These are phyloP conservation scores for Penicillium coprophilum DNA, from an alignment of 495 filamentous ascomycete genomes.

Conservation along the genomic window DNA sequence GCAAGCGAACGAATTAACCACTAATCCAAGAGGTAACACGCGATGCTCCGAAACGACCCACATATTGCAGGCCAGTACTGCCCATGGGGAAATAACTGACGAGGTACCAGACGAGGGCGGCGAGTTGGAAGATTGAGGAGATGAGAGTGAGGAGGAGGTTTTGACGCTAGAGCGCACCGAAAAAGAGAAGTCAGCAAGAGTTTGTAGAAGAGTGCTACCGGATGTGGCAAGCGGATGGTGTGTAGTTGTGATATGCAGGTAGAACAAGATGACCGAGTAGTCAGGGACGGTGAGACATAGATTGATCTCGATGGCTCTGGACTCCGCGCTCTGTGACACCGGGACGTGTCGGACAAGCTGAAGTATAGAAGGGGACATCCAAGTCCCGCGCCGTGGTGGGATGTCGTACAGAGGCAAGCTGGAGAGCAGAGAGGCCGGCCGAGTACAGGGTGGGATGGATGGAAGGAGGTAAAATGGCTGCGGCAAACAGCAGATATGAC, in stretches of 20 bases:
- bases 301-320: slow-evolving; percentile 17
- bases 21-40: slow-evolving; percentile 88
- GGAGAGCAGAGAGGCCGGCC: not conserved
- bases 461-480: slow-evolving; percentile 4
- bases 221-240: not conserved
- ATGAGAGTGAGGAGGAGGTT: slow-evolving; percentile 79
- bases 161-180: slow-evolving; percentile 57
- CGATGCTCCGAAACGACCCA: slow-evolving; percentile 79
- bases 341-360: slow-evolving; percentile 7
- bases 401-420: slow-evolving; percentile 8
- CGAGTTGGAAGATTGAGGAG: slow-evolving; percentile 78
- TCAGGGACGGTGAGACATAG: slow-evolving; percentile 20
- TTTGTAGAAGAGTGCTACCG: not conserved
- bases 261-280: slow-evolving; percentile 2
- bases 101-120: slow-evolving; percentile 85
- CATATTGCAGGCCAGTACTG: slow-evolving; percentile 80
- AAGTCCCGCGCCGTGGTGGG: slow-evolving; percentile 9
- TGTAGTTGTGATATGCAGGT: slow-evolving; percentile 12
- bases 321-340: slow-evolving; percentile 9
- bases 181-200: slow-evolving; percentile 18
- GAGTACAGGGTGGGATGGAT: slow-evolving; percentile 8
- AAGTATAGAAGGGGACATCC: slow-evolving; percentile 3
- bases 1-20: slow-evolving; percentile 48
- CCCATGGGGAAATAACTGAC: slow-evolving; percentile 99
- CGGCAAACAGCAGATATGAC: slow-evolving; percentile 11